These are phyloP conservation scores for Neofusicoccum sp. DNA, from an alignment of 2,329 filamentous ascomycete species.

Conservation along the genomic window DNA sequence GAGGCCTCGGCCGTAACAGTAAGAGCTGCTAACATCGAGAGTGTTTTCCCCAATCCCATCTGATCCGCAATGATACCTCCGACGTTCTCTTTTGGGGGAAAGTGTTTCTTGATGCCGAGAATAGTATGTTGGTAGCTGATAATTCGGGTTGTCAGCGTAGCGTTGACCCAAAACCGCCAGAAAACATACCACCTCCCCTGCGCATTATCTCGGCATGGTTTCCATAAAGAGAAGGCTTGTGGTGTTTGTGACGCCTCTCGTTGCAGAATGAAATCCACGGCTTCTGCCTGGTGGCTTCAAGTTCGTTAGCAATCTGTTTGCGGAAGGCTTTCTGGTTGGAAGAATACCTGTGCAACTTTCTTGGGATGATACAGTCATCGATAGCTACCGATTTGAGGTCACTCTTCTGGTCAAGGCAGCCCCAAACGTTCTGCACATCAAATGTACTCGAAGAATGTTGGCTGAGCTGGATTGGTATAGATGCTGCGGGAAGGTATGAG, in stretches of 20 bases:
- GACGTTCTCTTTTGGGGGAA: conserved; percentile 16
- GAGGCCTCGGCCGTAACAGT: too few species aligned
- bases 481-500: not conserved
- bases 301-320: not conserved
- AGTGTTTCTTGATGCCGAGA: conserved; percentile 19
- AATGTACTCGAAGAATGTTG: not conserved
- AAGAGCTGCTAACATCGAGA: conserved; percentile 23
- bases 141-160: not conserved
- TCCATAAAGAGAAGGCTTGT: not conserved
- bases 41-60: conserved; percentile 27
- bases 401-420: not conserved
- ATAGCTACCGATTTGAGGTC: not conserved
- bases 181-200: not conserved
- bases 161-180: too few species aligned
- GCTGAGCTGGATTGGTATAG: not conserved
- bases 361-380: not conserved
- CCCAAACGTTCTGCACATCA: not conserved
- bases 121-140: conserved; percentile 23
- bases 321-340: too few species aligned
- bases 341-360: not conserved
- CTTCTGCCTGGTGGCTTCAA: not conserved
- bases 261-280: not conserved
- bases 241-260: not conserved
- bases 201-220: not conserved
- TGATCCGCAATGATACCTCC: conserved; percentile 29